Conservation (phyloP, 768 basidiomycete species). For the Boletus rufocinnamomeus region DNA sequence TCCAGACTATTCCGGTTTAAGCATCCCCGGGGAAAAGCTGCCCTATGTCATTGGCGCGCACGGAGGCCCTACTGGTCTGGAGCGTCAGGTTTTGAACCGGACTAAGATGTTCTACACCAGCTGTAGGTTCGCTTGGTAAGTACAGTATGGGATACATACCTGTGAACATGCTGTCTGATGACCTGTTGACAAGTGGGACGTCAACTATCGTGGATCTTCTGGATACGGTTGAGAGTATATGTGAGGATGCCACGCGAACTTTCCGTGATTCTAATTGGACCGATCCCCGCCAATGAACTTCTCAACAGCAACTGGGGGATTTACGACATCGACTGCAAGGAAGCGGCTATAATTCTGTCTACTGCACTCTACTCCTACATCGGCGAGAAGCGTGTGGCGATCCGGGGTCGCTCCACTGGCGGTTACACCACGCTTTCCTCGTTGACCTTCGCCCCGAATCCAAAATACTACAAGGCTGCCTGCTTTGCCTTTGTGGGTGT, state of each 20-base stretch:
- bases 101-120: too few species aligned
- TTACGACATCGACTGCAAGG: constrained; percentile 60
- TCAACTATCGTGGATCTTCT: constrained; percentile 75
- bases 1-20: constrained; percentile 49
- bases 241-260: constrained; percentile 1
- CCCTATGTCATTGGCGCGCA: constrained; percentile 66
- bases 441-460: constrained; percentile 51
- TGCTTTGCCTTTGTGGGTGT: constrained; percentile 62
- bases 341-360: constrained; percentile 37
- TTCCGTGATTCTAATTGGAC: neutral
- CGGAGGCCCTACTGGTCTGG: too few species aligned
- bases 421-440: too few species aligned
- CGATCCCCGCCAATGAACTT: constrained; percentile 40
- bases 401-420: too few species aligned
- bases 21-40: constrained; percentile 51
- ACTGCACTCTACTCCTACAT: too few species aligned
- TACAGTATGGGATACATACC: neutral
- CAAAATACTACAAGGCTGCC: constrained; percentile 54
- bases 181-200: constrained; percentile 53
- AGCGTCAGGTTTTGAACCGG: too few species aligned
- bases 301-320: constrained; percentile 70
- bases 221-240: too few species aligned
- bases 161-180: constrained; percentile 4
- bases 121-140: too few species aligned
- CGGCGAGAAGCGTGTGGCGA: too few species aligned